Evolutionary conservation across 129 eudicot species (phyloP).

Genomic region (Cynara cardunculus): DNA sequence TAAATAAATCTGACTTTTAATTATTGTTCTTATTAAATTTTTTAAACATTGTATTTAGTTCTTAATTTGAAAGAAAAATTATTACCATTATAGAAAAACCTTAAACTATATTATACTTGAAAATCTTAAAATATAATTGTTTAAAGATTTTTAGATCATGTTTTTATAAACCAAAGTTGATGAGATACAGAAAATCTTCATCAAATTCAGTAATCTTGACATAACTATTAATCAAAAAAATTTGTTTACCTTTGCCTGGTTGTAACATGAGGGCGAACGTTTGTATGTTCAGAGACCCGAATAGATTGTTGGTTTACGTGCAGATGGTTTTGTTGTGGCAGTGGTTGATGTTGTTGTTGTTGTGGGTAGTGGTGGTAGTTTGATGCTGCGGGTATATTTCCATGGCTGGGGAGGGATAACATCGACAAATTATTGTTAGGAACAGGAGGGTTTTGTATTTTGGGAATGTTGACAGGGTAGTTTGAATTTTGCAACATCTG

Average conservation of each 20-base stretch:
- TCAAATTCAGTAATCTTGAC: not conserved
- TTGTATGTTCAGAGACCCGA: constrained; percentile 20
- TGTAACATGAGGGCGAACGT: constrained; percentile 14
- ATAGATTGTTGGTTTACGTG: constrained; percentile 23
- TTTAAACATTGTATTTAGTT: not conserved
- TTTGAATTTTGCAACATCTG: constrained; percentile 46
- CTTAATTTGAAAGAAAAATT: not conserved
- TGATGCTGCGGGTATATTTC: constrained; percentile 33
- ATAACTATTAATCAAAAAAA: not conserved
- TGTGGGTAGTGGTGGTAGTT: not conserved
- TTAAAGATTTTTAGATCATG: not conserved
- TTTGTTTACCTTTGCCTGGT: constrained; percentile 54
- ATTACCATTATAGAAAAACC: not conserved
- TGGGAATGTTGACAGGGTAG: constrained; percentile 35
- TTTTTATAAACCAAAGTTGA: not conserved
- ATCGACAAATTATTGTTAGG: constrained; percentile 28
- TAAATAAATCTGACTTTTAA: not conserved
- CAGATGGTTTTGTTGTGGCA: constrained; percentile 2
- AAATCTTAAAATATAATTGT: not conserved
- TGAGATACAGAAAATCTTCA: not conserved
- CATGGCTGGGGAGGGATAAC: constrained; percentile 44
- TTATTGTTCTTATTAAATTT: not conserved
- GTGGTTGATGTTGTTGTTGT: constrained; percentile 13
- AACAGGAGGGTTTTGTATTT: constrained; percentile 9
- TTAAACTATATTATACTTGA: not conserved